Evolutionary conservation across 2,329 filamentous ascomycete genomes (phyloP), one percentile per base, ranked within the genome.

Genomic region (Alternaria ethzedia): DNA sequence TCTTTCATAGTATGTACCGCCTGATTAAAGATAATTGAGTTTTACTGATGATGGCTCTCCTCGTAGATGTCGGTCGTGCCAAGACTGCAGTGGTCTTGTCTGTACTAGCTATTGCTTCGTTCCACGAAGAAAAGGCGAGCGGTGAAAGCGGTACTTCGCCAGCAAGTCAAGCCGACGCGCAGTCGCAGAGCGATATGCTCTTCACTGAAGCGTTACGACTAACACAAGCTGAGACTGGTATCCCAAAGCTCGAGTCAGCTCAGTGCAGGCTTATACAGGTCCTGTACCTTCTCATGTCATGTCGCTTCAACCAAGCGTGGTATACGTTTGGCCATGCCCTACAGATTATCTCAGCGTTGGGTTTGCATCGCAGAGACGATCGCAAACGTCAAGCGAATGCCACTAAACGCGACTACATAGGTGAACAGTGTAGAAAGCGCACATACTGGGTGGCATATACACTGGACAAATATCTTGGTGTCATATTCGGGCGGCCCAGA

Each of bases 391-490:
- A 63, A 36, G 67, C 60, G 5, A 21, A 55, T 17, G 41, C 50
- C 6, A 26, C 65, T 4, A 66, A 57, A 26, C 72, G 28, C 36
- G 80, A 86, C 55, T 84, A 84, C 43, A 82, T 84, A n/a, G 70
- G 80, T 1, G 74, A 76, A 0, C 86, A 89, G 61, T 85, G 86
- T 36, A 82, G 84, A 0, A 87, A 85, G 58, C 80, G 87, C 10
- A 85, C 87, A 0, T 90, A 90, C 45, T 90, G 88, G 88, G 85
- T 84, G 3, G 84, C 86, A 0, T 90, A 90, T 67, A 86, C 84
- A 0, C 75, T 90, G 3, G 88, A 90, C 71, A 87, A 86, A 43
- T 89, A 89, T 59, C 75, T 90, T 1, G 86, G 58, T 21, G 51
- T 61, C 23, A 57, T 61, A 5, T 50, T 56, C n/a, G 58, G 49